These are phyloP conservation scores for Trichosporon inkin DNA, from an alignment of 1,284 basidiomycete species.

Conservation along the genomic window DNA sequence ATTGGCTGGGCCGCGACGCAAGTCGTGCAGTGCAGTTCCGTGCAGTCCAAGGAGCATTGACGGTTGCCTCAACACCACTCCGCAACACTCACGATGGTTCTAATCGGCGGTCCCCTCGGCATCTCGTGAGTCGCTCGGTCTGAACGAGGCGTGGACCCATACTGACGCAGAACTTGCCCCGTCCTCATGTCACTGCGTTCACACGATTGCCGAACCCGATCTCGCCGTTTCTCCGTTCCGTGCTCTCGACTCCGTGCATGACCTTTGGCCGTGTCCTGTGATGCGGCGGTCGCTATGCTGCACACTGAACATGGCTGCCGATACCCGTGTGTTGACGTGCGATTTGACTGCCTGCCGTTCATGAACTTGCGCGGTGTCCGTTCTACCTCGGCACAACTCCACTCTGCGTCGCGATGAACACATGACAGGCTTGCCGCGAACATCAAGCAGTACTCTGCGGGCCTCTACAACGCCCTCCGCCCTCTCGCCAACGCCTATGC, in stretches of 20 bases:
- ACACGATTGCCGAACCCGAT: not conserved
- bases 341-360: not conserved
- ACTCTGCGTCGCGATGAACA: not conserved
- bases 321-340: not conserved
- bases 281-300: not conserved
- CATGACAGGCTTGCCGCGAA: conserved; percentile 61
- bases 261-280: too few species aligned
- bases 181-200: not conserved
- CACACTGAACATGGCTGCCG: not conserved
- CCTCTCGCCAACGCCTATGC: conserved; percentile 84
- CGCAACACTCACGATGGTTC: conserved; percentile 44
- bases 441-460: conserved; percentile 63
- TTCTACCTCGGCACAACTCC: not conserved
- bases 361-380: not conserved
- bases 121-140: conserved; percentile 54
- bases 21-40: not conserved
- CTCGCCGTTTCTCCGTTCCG: not conserved
- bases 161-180: conserved; percentile 1
- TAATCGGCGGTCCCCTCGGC: conserved; percentile 67
- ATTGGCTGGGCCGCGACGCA: not conserved
- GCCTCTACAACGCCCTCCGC: conserved; percentile 55
- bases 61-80: conserved; percentile 8
- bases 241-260: not conserved
- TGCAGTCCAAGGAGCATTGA: not conserved
- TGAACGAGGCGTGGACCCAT: not conserved